Percentiles rank a stretch among this genome's conserved stretches.
phyloP scores from a whole-genome alignment of 306 rosid genomes.

The Glycine tomentella region DNA sequence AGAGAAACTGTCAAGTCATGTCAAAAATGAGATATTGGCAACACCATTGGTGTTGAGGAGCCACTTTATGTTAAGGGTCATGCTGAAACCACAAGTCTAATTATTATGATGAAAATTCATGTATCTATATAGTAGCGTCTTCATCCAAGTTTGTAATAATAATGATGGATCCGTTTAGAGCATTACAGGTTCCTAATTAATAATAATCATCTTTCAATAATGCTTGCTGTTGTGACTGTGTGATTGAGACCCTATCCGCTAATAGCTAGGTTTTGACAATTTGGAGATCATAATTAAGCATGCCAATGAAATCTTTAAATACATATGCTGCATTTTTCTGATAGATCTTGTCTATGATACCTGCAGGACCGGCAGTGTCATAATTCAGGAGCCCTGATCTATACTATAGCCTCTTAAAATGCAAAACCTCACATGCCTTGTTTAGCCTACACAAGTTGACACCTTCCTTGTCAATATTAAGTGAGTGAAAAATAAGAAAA shows the following conservation, averaged over 20 bases:
- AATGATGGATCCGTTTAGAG: slow-evolving; percentile 9
- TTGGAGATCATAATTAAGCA: slow-evolving; percentile 39
- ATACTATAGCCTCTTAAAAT: neutral
- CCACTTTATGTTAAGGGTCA: slow-evolving; percentile 25
- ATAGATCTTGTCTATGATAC: slow-evolving; percentile 48
- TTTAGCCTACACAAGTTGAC: slow-evolving; percentile 38
- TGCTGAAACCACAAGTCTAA: slow-evolving; percentile 27
- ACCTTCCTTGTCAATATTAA: slow-evolving; percentile 25
- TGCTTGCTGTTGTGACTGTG: slow-evolving; percentile 17
- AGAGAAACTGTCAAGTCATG: slow-evolving; percentile 41
- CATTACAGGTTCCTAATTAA: neutral
- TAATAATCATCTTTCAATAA: slow-evolving; percentile 31
- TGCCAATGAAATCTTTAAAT: slow-evolving; percentile 42
- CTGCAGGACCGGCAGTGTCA: slow-evolving; percentile 42
- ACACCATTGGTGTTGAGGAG: slow-evolving; percentile 19
- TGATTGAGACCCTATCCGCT: slow-evolving; percentile 31
- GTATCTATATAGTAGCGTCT: slow-evolving; percentile 17
- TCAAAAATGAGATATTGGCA: slow-evolving; percentile 27
- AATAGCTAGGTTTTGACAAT: slow-evolving; percentile 36
- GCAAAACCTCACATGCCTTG: slow-evolving; percentile 42
- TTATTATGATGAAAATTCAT: slow-evolving; percentile 27
- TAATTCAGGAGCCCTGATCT: neutral
- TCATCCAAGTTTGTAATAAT: slow-evolving; percentile 31
- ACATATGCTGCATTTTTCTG: slow-evolving; percentile 21
- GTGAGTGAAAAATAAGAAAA: neutral